phyloP scores from a whole-genome alignment of 106 monocot species.

The Platanthera guangdongensis region DNA sequence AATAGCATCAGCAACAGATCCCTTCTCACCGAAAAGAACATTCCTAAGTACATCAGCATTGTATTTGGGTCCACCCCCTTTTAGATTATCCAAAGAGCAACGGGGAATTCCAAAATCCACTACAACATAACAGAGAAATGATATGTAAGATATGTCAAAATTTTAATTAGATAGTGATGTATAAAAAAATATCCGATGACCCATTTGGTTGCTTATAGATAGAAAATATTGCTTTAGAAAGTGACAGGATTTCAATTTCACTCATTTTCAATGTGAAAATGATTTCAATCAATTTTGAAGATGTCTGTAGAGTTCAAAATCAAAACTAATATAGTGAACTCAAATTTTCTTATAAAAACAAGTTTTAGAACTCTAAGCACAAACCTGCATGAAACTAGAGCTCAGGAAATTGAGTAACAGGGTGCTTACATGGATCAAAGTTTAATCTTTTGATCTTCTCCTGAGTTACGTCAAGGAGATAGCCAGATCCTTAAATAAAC shows the following conservation, averaged over 20 bases:
- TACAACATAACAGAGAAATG: conserved; percentile 14
- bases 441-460: conserved; percentile 48
- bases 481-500: conserved; percentile 59
- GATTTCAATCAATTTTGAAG: background rate
- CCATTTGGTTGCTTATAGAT: no score
- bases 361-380: background rate
- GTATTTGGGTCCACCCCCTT: conserved; percentile 77
- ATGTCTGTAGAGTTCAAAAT: no score
- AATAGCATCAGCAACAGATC: conserved; percentile 74
- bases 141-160: background rate
- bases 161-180: background rate
- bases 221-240: no score
- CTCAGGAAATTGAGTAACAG: conserved; percentile 2
- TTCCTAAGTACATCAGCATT: conserved; percentile 72
- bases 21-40: conserved; percentile 75
- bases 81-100: conserved; percentile 56
- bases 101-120: conserved; percentile 95
- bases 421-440: conserved; percentile 71
- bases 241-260: background rate
- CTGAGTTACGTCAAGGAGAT: conserved; percentile 82
- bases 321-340: no score
- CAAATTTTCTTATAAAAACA: no score
- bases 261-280: background rate
- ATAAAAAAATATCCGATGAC: background rate
- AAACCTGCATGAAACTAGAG: background rate